Percentiles rank a stretch among this genome's conserved stretches.
Evolutionary conservation across 2,329 filamentous ascomycete genomes (phyloP).

Genomic region (Aspergillus pseudotamarii): DNA sequence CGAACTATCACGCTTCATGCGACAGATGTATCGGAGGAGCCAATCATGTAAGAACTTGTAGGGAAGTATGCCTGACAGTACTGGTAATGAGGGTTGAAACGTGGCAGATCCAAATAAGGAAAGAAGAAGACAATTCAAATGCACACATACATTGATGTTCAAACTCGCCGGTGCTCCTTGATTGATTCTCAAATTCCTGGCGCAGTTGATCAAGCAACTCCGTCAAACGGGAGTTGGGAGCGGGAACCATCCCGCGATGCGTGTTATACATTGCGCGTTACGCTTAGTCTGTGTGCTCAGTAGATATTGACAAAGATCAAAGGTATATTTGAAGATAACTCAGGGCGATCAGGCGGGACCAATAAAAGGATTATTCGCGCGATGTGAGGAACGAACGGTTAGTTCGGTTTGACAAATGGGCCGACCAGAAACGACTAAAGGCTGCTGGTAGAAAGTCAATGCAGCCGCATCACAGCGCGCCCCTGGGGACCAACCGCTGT

Average conservation of each 20-base stretch:
- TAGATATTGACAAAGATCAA: background rate
- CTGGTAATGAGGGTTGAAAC: background rate
- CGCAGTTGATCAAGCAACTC: constrained; percentile 92
- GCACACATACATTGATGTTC: constrained; percentile 84
- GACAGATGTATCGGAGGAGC: background rate
- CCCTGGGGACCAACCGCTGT: constrained; percentile 20
- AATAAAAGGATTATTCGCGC: constrained; percentile 1
- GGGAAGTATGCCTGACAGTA: background rate
- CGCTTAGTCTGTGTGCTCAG: background rate
- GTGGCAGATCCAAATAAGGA: background rate
- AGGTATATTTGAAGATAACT: background rate
- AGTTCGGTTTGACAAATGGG: constrained; percentile 5
- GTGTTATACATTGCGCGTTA: constrained; percentile 73
- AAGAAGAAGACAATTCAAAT: background rate
- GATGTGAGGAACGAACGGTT: constrained; percentile 1
- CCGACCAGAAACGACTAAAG: constrained; percentile 9
- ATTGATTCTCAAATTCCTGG: constrained; percentile 85
- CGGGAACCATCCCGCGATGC: constrained; percentile 78
- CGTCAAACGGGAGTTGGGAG: constrained; percentile 74
- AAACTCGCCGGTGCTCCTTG: constrained; percentile 79
- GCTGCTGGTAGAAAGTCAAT: constrained; percentile 20
- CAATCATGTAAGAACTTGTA: background rate
- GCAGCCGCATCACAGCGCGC: constrained; percentile 29
- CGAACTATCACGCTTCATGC: background rate
- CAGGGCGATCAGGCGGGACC: constrained; percentile 5